Conservation (phyloP, 192 early-diverging fungal species). For the Coemansia sp. region DNA sequence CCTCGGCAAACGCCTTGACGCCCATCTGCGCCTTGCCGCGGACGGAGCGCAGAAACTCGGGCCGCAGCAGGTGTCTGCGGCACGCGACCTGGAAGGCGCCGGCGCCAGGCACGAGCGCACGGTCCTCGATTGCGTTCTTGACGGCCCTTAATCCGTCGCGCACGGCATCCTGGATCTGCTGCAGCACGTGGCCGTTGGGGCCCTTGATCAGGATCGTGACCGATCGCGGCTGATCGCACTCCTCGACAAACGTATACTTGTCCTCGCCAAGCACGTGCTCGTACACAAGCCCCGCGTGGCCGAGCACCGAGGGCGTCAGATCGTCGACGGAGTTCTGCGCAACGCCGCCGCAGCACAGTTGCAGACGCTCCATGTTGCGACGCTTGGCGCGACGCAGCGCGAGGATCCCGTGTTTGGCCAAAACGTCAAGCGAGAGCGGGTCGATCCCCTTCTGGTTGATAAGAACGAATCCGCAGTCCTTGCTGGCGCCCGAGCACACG, state of each 20-base stretch:
- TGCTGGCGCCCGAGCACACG: constrained; percentile 81
- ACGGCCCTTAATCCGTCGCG: constrained; percentile 97
- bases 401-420: constrained; percentile 94
- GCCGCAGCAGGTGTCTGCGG: constrained; percentile 70
- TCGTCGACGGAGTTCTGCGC: constrained; percentile 99
- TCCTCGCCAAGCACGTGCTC: constrained; percentile 98
- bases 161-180: constrained; percentile 96
- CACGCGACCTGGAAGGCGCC: constrained; percentile 96
- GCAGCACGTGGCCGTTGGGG: constrained; percentile 89
- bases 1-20: constrained; percentile 95
- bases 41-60: constrained; percentile 82
- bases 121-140: constrained; percentile 97
- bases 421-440: constrained; percentile 92
- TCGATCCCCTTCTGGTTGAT: constrained; percentile 99
- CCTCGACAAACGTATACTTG: constrained; percentile 99
- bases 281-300: constrained; percentile 90
- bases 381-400: constrained; percentile 96
- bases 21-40: constrained; percentile 96
- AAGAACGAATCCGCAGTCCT: constrained; percentile 88
- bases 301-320: constrained; percentile 77
- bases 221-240: constrained; percentile 84
- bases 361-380: constrained; percentile 99
- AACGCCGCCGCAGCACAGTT: constrained; percentile 89
- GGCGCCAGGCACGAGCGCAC: constrained; percentile 84
- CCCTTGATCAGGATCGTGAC: constrained; percentile 95